A percentile compares a stretch with the other conserved stretches of the same genome.
Conservation (phyloP, 169 alveolate genomes). For the Amoebophrya sp. region DNA sequence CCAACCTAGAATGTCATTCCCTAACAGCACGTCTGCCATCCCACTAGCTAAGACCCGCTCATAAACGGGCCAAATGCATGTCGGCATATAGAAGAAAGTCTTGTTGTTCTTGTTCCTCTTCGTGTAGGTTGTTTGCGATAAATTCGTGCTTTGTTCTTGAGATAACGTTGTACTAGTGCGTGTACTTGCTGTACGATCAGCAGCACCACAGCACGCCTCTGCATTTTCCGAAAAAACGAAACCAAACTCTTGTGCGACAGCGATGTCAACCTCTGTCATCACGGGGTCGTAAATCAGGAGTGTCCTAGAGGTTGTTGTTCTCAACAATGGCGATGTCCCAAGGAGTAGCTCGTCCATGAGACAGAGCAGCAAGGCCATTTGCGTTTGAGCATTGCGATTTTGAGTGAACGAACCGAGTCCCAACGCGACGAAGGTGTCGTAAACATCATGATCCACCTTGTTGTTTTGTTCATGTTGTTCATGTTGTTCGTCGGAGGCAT, state of each 20-base stretch:
- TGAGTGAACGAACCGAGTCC: not conserved
- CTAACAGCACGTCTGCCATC: too few relatives aligned
- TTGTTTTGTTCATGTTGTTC: too few relatives aligned
- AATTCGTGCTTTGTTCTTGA: not conserved
- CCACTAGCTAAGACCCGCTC: too few relatives aligned
- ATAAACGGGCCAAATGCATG: not conserved
- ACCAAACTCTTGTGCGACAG: not conserved
- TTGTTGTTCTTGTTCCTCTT: not conserved
- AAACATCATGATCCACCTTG: too few relatives aligned
- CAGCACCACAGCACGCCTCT: not conserved
- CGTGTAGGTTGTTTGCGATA: not conserved
- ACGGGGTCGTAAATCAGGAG: not conserved
- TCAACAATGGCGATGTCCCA: not conserved
- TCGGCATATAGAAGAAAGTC: not conserved
- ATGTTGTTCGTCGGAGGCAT: too few relatives aligned
- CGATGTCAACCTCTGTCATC: not conserved
- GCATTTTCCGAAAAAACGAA: not conserved
- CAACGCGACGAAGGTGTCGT: not conserved
- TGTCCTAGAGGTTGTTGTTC: too few relatives aligned
- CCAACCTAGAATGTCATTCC: too few relatives aligned
- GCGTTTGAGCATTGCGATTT: not conserved
- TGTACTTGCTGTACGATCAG: not conserved
- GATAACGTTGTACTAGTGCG: too few relatives aligned
- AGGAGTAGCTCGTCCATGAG: not conserved
- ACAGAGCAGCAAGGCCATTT: not conserved